Evolutionary conservation across 1,284 basidiomycete genomes (phyloP).

Genomic region (Hemileia vastatrix): DNA sequence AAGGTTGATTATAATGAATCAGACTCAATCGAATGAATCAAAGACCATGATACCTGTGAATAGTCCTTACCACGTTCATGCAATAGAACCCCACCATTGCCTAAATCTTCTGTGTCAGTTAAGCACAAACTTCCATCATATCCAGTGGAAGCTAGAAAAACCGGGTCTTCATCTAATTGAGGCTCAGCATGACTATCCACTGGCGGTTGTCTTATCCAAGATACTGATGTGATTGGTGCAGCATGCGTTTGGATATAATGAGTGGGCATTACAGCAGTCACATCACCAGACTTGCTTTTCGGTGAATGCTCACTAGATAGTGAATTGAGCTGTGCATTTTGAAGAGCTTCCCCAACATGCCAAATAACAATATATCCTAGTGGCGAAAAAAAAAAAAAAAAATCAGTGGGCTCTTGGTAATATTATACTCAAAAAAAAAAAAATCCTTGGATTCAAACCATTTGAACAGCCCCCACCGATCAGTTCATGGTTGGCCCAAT

Average conservation of each 20-base stretch:
- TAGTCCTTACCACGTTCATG: constrained; percentile 54
- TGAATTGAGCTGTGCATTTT: constrained; percentile 26
- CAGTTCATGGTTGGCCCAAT: constrained; percentile 73
- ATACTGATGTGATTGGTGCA: constrained; percentile 62
- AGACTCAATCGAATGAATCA: background rate
- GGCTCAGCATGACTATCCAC: constrained; percentile 50
- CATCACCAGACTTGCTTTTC: too few species aligned
- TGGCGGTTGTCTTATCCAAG: constrained; percentile 62
- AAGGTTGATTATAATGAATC: background rate
- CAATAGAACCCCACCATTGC: constrained; percentile 55
- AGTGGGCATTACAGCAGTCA: too few species aligned
- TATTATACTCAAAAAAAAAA: background rate
- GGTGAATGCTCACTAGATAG: too few species aligned
- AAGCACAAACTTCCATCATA: constrained; percentile 65
- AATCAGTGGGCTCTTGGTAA: too few species aligned
- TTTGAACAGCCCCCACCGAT: constrained; percentile 70
- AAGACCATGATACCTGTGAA: background rate
- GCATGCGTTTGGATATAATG: constrained; percentile 64
- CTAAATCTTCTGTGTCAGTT: constrained; percentile 61
- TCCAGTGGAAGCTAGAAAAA: constrained; percentile 61
- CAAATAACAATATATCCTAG: constrained; percentile 66
- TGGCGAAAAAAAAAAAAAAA: background rate
- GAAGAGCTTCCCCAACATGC: constrained; percentile 53
- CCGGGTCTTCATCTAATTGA: constrained; percentile 54
- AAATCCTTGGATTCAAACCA: constrained; percentile 52